Conservation (phyloP, 2,329 filamentous ascomycete species). For the Graphiopsis chlorocephala region DNA sequence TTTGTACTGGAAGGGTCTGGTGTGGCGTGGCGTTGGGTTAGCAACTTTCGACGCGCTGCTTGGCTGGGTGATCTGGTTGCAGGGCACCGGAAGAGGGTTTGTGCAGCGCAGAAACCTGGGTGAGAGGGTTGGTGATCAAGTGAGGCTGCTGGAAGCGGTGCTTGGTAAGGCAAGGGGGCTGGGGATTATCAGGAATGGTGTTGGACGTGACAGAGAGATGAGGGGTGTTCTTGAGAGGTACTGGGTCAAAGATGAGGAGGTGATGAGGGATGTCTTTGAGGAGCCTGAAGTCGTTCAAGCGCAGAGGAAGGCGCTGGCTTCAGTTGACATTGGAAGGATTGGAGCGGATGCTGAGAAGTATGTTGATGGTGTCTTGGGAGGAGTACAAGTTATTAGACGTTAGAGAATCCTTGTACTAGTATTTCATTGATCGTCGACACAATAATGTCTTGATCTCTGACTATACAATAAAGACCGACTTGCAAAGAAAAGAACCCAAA, state of each 20-base stretch:
- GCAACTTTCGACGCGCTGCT: conserved; percentile 63
- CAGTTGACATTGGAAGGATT: conserved; percentile 62
- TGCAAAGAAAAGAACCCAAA: background rate
- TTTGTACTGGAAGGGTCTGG: conserved; percentile 68
- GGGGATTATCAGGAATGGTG: conserved; percentile 76
- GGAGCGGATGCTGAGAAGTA: conserved; percentile 64
- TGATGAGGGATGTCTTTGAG: conserved; percentile 75
- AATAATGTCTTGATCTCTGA: background rate
- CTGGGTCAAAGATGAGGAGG: conserved; percentile 73
- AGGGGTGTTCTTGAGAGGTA: conserved; percentile 66
- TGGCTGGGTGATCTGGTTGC: conserved; percentile 68
- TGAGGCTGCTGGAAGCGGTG: conserved; percentile 56
- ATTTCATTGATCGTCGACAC: background rate
- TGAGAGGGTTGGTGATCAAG: conserved; percentile 63
- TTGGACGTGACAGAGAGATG: conserved; percentile 69
- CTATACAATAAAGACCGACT: background rate
- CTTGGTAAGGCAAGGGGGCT: conserved; percentile 69
- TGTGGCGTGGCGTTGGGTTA: conserved; percentile 55
- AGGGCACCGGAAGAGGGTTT: conserved; percentile 77
- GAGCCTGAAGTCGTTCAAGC: conserved; percentile 71
- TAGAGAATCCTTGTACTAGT: background rate
- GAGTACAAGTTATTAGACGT: conserved; percentile 6
- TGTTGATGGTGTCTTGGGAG: conserved; percentile 32
- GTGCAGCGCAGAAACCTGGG: conserved; percentile 59
- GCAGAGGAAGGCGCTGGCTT: conserved; percentile 64